phyloP scores from a whole-genome alignment of 805 yeast genomes.

The Kodamaea hsintzibuensis region DNA sequence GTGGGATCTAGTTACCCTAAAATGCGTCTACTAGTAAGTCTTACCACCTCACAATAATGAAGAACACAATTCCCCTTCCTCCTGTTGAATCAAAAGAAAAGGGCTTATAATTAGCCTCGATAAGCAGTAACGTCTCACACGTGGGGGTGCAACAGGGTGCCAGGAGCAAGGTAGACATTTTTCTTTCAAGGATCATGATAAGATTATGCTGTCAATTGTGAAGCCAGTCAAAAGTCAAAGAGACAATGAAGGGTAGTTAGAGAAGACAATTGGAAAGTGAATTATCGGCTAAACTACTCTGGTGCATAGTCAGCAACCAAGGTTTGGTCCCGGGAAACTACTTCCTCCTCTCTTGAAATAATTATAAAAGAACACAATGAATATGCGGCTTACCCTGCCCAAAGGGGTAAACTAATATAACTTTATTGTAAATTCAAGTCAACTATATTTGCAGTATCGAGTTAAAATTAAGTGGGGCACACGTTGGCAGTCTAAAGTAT shows the following conservation, averaged over 20 bases:
- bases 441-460: not conserved
- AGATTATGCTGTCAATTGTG: not conserved
- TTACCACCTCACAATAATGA: not conserved
- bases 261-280: not conserved
- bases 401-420: not conserved
- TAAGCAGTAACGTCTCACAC: not conserved
- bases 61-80: not conserved
- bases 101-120: not conserved
- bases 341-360: not conserved
- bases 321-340: not conserved
- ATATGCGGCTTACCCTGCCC: not conserved
- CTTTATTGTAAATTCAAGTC: not conserved
- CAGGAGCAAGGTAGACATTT: not conserved
- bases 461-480: not conserved
- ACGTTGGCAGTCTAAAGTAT: not conserved
- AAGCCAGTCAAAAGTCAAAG: not conserved
- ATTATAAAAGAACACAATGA: not conserved
- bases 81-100: not conserved
- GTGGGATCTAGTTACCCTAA: not conserved
- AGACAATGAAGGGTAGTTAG: too few relatives aligned
- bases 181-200: not conserved
- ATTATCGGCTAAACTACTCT: not conserved
- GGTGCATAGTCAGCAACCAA: not conserved
- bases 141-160: not conserved
- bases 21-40: not conserved